These are phyloP conservation scores for Amylocystis lapponica DNA, from an alignment of 768 basidiomycete species.

Conservation along the genomic window DNA sequence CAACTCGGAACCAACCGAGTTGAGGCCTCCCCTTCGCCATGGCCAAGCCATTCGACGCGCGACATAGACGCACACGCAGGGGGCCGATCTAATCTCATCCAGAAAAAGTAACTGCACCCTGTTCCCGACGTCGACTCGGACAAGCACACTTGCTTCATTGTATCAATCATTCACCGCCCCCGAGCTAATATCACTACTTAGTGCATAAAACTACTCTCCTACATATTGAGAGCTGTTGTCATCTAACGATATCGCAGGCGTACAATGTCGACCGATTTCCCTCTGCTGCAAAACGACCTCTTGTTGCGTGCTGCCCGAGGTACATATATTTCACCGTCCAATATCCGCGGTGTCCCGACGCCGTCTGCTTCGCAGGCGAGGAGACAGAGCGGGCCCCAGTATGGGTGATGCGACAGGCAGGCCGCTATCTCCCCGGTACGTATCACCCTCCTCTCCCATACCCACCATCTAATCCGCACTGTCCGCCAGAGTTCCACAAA, in stretches of 20 bases:
- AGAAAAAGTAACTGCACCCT: no score
- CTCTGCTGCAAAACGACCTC: conserved; percentile 80
- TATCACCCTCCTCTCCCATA: conserved; percentile 6
- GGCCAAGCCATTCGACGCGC: no score
- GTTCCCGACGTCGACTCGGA: no score
- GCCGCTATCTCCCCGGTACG: conserved; percentile 88
- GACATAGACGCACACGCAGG: no score
- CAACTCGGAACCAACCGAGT: no score
- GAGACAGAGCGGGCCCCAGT: conserved; percentile 89
- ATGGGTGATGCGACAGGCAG: conserved; percentile 98
- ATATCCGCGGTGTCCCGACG: background rate
- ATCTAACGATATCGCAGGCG: background rate
- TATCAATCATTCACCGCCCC: no score
- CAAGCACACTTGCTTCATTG: no score
- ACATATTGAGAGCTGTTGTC: no score
- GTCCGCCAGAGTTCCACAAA: conserved; percentile 75
- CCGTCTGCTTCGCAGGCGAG: conserved; percentile 48
- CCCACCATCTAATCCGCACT: background rate
- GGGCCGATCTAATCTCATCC: no score
- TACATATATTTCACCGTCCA: conserved; percentile 20
- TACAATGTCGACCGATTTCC: conserved; percentile 51
- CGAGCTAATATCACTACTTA: no score
- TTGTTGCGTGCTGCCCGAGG: conserved; percentile 84
- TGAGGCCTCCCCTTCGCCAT: no score
- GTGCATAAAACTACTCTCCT: no score